A percentile compares a stretch with the other conserved stretches of the same genome.
Conservation (phyloP, 2,329 filamentous ascomycete species). For the Penicillium sp. region DNA sequence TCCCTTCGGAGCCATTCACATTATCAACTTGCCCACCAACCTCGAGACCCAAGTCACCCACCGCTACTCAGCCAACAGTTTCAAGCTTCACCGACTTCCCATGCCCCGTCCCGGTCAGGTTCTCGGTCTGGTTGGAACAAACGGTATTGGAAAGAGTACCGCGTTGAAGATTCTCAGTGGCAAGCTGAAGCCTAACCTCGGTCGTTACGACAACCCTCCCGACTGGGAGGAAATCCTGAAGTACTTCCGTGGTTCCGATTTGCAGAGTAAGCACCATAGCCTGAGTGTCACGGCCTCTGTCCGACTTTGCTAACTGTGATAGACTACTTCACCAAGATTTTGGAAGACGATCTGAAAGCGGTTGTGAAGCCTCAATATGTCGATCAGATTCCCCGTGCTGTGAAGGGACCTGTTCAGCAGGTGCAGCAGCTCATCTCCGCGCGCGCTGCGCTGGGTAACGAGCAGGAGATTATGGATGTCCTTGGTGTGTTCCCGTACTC, state of each 20-base stretch:
- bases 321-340: constrained; percentile 98
- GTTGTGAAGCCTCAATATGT: constrained; percentile 99
- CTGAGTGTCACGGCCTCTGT: background rate
- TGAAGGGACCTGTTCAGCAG: constrained; percentile 69
- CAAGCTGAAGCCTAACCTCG: constrained; percentile 96
- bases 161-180: constrained; percentile 96
- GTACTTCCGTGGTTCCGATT: constrained; percentile 92
- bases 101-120: constrained; percentile 94
- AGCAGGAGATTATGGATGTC: constrained; percentile 70
- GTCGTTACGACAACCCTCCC: constrained; percentile 87
- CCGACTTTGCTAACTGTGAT: constrained; percentile 11
- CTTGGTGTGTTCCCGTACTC: constrained; percentile 47
- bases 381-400: constrained; percentile 89
- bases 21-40: constrained; percentile 99
- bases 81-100: constrained; percentile 94
- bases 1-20: constrained; percentile 95
- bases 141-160: constrained; percentile 99
- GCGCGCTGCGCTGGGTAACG: constrained; percentile 67
- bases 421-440: constrained; percentile 71
- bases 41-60: constrained; percentile 97
- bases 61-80: constrained; percentile 97
- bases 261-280: constrained; percentile 63
- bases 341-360: constrained; percentile 94
- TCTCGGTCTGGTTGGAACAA: constrained; percentile 90
- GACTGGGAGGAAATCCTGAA: constrained; percentile 99